Evolutionary conservation across 805 yeast species (phyloP).

Genomic region (Maudiozyma turicensis): DNA sequence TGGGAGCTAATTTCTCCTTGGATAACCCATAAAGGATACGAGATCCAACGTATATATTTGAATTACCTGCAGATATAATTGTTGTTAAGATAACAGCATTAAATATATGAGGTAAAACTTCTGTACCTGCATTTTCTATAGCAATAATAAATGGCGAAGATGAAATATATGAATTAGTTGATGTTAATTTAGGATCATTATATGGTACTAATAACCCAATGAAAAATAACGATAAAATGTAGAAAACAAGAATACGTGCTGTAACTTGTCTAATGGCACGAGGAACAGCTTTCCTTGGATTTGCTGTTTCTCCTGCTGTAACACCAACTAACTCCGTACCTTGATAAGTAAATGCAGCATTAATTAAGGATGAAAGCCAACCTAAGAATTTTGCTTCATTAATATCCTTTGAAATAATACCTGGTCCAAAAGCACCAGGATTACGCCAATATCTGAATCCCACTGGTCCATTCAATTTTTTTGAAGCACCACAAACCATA

Average conservation of each 20-base stretch:
- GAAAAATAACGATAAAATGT: slow-evolving; percentile 55
- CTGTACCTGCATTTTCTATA: slow-evolving; percentile 57
- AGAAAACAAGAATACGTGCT: slow-evolving; percentile 55
- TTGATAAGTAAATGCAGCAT: slow-evolving; percentile 73
- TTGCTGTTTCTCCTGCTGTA: slow-evolving; percentile 63
- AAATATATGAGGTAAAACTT: slow-evolving; percentile 56
- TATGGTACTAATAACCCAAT: slow-evolving; percentile 64
- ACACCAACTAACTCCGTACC: slow-evolving; percentile 73
- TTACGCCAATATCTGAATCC: slow-evolving; percentile 77
- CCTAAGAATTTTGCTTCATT: slow-evolving; percentile 56
- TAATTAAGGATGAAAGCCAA: slow-evolving; percentile 58
- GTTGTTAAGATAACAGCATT: slow-evolving; percentile 62
- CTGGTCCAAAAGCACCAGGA: slow-evolving; percentile 70
- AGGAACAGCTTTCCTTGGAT: slow-evolving; percentile 63
- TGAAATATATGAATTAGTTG: slow-evolving; percentile 34
- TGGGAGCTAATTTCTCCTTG: slow-evolving; percentile 49
- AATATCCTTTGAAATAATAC: slow-evolving; percentile 39
- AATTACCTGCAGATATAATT: slow-evolving; percentile 71
- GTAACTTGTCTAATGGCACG: slow-evolving; percentile 62
- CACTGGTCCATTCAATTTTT: slow-evolving; percentile 44
- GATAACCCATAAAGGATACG: slow-evolving; percentile 60
- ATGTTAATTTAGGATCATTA: slow-evolving; percentile 43
- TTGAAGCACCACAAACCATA: slow-evolving; percentile 71
- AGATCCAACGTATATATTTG: slow-evolving; percentile 64
- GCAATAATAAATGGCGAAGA: slow-evolving; percentile 70